Conservation (phyloP, 78 protist genomes). For the Bigelowiella natans region DNA sequence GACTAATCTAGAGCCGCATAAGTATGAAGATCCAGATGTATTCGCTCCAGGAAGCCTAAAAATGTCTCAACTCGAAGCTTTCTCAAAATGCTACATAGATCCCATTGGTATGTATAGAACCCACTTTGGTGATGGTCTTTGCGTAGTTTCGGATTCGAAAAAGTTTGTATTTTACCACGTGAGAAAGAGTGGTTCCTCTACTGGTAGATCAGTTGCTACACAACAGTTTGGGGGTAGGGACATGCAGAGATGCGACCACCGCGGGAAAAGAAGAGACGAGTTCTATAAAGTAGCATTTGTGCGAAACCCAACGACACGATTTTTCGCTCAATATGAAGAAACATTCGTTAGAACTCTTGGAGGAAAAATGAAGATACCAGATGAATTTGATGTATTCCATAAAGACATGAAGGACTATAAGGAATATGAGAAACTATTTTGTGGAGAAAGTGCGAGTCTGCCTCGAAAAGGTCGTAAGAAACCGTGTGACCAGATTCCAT, state of each 20-base stretch:
- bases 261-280: background rate
- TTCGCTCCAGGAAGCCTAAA: too few relatives aligned
- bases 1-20: too few relatives aligned
- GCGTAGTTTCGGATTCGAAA: background rate
- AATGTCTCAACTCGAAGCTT: too few relatives aligned
- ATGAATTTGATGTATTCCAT: background rate
- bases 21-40: too few relatives aligned
- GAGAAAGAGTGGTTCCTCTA: background rate
- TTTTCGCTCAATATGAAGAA: background rate
- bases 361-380: background rate
- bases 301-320: background rate
- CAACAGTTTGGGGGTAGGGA: background rate
- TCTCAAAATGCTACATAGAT: too few relatives aligned
- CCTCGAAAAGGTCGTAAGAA: background rate
- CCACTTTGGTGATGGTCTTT: background rate
- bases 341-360: background rate
- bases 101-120: background rate
- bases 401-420: background rate
- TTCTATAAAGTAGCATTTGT: background rate
- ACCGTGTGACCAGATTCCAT: background rate
- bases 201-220: background rate
- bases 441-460: background rate
- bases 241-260: background rate
- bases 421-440: background rate
- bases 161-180: background rate